Percentiles rank a stretch among this genome's conserved stretches.
phyloP scores from a whole-genome alignment of 805 yeast genomes.

The Hanseniaspora nectarophila region DNA sequence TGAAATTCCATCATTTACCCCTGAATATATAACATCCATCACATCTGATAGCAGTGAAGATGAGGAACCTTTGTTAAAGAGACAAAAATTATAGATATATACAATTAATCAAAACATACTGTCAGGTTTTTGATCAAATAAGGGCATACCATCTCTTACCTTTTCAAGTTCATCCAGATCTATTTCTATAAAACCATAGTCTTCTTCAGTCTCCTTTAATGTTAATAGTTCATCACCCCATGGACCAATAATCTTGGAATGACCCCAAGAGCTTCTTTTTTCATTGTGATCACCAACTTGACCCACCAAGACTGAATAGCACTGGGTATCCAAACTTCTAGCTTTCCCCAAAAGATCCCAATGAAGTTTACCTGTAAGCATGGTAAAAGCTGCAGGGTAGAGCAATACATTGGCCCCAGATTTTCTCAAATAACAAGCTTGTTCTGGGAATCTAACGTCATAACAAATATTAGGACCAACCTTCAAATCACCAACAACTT shows the following conservation, averaged over 20 bases:
- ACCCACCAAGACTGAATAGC: slow-evolving; percentile 79
- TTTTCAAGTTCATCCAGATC: slow-evolving; percentile 39
- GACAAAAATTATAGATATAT: background rate
- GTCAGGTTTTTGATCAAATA: slow-evolving; percentile 59
- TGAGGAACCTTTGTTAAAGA: background rate
- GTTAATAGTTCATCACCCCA: slow-evolving; percentile 72
- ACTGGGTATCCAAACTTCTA: slow-evolving; percentile 80
- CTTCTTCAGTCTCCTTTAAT: slow-evolving; percentile 33
- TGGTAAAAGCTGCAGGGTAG: slow-evolving; percentile 87
- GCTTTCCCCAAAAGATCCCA: slow-evolving; percentile 74
- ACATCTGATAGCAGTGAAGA: too few species aligned
- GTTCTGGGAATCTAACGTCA: slow-evolving; percentile 79
- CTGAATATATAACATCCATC: too few species aligned
- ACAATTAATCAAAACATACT: slow-evolving; percentile 38
- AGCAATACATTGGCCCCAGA: slow-evolving; percentile 67
- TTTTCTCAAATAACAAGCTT: slow-evolving; percentile 50
- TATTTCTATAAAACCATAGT: slow-evolving; percentile 52
- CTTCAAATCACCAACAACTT: background rate
- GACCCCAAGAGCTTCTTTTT: slow-evolving; percentile 70
- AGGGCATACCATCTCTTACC: slow-evolving; percentile 62
- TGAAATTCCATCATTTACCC: too few species aligned
- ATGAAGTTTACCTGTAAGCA: slow-evolving; percentile 82
- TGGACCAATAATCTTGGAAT: slow-evolving; percentile 77
- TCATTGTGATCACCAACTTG: slow-evolving; percentile 66
- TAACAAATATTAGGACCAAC: slow-evolving; percentile 71